Percentiles rank a stretch among this genome's conserved stretches.
Evolutionary conservation across 768 basidiomycete genomes (phyloP).

Genomic region (Strobilomyces echinocephalus): DNA sequence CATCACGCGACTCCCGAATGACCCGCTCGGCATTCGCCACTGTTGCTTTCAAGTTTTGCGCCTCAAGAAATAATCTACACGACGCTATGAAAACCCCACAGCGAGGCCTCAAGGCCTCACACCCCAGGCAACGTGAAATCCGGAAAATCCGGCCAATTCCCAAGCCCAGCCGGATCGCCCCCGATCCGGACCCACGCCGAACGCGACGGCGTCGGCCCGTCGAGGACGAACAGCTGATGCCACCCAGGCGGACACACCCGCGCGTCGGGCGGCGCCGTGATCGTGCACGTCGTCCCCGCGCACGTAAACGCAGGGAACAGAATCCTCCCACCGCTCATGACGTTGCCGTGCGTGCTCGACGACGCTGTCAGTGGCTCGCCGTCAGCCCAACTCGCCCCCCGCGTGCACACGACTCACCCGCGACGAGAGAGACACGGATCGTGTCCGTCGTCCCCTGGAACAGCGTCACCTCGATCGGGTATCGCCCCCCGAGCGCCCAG

Average conservation of each 20-base stretch:
- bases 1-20: too few relatives aligned
- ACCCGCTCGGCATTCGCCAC: too few relatives aligned
- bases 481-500: constrained; percentile 55
- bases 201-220: constrained; percentile 74
- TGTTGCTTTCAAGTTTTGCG: too few relatives aligned
- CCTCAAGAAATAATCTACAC: too few relatives aligned
- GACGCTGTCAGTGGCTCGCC: constrained; percentile 39
- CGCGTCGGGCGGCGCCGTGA: constrained; percentile 71
- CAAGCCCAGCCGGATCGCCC: constrained; percentile 64
- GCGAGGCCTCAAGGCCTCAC: too few relatives aligned
- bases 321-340: constrained; percentile 62
- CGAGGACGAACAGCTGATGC: constrained; percentile 72
- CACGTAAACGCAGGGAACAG: constrained; percentile 73
- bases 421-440: constrained; percentile 63
- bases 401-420: constrained; percentile 37
- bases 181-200: constrained; percentile 76
- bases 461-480: constrained; percentile 45
- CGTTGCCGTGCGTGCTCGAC: constrained; percentile 74
- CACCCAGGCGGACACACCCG: constrained; percentile 69
- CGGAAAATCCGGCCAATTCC: constrained; percentile 68
- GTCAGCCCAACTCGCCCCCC: neutral
- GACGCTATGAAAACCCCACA: too few relatives aligned
- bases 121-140: constrained; percentile 68
- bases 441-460: constrained; percentile 37
- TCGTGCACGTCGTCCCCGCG: constrained; percentile 65